Base-by-base conservation (phyloP, 2,329 filamentous ascomycete genomes). In the Chaetomium strumarium region DNA sequence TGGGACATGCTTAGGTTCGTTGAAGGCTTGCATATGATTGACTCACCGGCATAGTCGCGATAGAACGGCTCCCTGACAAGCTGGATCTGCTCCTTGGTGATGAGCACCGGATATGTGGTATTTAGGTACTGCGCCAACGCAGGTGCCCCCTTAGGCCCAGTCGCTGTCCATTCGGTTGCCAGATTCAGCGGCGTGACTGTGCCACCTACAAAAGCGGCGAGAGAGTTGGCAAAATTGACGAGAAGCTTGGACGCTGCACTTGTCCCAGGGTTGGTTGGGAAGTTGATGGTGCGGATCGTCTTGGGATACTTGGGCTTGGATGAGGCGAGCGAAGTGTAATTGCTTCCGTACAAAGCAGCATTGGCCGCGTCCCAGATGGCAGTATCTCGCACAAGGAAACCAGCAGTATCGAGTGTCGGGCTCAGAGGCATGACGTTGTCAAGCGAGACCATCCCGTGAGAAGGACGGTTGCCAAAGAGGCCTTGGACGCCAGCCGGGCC, bases 401-500 rank as follows among this genome's bases (percentile, higher is more conserved):
- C 75, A 0, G 72, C 64, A 0, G 74, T 78, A 46, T 78, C 75
- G 14, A 75, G 65, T 0, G 64, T 62, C 0, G 70, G 63, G 0
- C 67, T 68, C 1, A 78, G 58, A 0, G 75, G 72, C 55, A 75
- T 66, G 3, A 71, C 72, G 2, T 68, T 58, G n/a, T 72, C 70
- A 0, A 76, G 62, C 0, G 58, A 58, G 4, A 75, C 69, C 4
- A 73, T 61, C 0, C 64, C 69, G 6, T 72, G 69, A 42, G 68
- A 70, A 0, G 75, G 74, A 0, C 75, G 65, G 54, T 75, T 73
- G 0, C 73, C 76, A 34, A 73, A 77, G 0, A 73, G 53, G 1
- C 75, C 75, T 19, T 72, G 67, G 1, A 67, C 63, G 0, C 64
- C 66, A 1, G 73, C 70, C 0, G 75, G 75, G 1, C 72, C 68